These are phyloP conservation scores for Coprinopsis strossmayeri DNA, from an alignment of 768 basidiomycete species.

Conservation along the genomic window DNA sequence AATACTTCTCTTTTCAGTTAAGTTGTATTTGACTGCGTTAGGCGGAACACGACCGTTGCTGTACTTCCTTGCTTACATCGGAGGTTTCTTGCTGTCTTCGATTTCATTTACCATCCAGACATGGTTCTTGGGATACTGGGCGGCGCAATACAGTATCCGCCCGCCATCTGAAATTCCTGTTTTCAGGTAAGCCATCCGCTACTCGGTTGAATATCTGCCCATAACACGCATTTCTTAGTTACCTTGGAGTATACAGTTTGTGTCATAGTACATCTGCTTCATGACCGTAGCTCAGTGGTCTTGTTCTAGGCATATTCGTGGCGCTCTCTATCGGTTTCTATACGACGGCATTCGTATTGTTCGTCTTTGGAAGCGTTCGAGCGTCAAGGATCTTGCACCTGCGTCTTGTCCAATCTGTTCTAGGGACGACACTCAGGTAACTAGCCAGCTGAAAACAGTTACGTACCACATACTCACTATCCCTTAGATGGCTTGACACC, in stretches of 20 bases:
- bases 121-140: slow-evolving; percentile 43
- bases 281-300: too few relatives aligned
- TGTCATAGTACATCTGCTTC: too few relatives aligned
- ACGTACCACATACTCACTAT: neutral
- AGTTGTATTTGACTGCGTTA: slow-evolving; percentile 28
- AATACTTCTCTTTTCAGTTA: slow-evolving; percentile 17
- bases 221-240: slow-evolving; percentile 25
- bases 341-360: slow-evolving; percentile 28
- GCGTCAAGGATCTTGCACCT: slow-evolving; percentile 49
- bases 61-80: slow-evolving; percentile 25
- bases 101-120: slow-evolving; percentile 26
- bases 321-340: slow-evolving; percentile 21
- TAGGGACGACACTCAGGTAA: slow-evolving; percentile 55
- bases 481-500: slow-evolving; percentile 36
- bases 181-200: slow-evolving; percentile 26
- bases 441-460: neutral
- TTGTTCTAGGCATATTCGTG: slow-evolving; percentile 8
- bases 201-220: too few relatives aligned
- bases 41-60: slow-evolving; percentile 25
- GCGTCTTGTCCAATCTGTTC: slow-evolving; percentile 42
- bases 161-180: slow-evolving; percentile 27
- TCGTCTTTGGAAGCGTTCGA: slow-evolving; percentile 38
- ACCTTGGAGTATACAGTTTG: slow-evolving; percentile 34
- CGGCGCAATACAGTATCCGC: slow-evolving; percentile 31
- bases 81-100: slow-evolving; percentile 20